phyloP scores from a whole-genome alignment of 140 eudicot genomes.

The Flaveria floridana region DNA sequence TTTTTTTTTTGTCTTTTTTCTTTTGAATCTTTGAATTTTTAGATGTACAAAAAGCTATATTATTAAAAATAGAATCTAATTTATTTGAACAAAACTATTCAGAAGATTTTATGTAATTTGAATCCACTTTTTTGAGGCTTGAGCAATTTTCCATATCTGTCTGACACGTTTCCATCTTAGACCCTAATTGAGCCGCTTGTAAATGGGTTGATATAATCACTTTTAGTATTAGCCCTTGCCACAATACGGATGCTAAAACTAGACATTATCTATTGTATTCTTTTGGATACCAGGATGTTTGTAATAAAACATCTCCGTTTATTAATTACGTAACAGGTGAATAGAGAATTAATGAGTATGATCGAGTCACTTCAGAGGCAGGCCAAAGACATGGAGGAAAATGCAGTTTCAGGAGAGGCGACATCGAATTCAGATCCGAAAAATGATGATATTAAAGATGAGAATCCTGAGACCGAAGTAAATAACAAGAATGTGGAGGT shows the following conservation, averaged over 20 bases:
- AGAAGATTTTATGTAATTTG: neutral
- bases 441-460: constrained; percentile 1
- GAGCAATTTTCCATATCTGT: neutral
- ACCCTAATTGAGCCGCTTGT: neutral
- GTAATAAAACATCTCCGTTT: neutral
- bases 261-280: neutral
- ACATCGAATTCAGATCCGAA: constrained; percentile 23
- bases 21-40: neutral
- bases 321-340: constrained; percentile 40
- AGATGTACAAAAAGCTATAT: neutral
- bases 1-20: neutral
- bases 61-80: neutral
- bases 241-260: constrained; percentile 5
- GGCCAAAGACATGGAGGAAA: constrained; percentile 37
- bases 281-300: neutral
- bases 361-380: constrained; percentile 58
- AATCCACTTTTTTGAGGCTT: neutral
- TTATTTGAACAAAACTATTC: neutral
- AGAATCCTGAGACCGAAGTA: constrained; percentile 6
- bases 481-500: constrained; percentile 2
- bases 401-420: constrained; percentile 32
- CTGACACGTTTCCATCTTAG: neutral
- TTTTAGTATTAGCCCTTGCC: neutral
- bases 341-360: constrained; percentile 63
- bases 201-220: neutral